These are phyloP conservation scores for Tetradesmus lagerheimii DNA, from an alignment of 139 green algal species.

Conservation along the genomic window DNA sequence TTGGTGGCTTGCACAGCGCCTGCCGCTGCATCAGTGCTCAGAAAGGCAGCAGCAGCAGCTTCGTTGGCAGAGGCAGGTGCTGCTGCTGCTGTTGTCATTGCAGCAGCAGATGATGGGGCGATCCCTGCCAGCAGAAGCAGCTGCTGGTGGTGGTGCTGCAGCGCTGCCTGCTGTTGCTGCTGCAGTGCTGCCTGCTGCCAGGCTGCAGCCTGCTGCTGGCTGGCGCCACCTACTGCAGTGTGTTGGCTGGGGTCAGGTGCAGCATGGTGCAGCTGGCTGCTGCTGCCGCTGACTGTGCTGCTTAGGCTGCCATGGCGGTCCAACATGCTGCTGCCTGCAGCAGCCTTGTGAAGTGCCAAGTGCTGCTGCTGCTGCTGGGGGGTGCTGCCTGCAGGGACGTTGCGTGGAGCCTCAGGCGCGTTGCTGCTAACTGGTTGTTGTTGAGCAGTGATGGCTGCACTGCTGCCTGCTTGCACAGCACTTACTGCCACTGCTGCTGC, in stretches of 20 bases:
- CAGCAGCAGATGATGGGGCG: neutral
- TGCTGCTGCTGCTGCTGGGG: conserved; percentile 18
- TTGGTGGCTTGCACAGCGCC: neutral
- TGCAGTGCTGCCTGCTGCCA: neutral
- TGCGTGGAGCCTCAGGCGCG: no score
- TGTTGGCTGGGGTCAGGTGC: neutral
- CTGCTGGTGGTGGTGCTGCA: neutral
- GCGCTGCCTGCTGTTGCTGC: neutral
- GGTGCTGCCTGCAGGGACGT: neutral
- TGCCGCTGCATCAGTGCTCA: neutral
- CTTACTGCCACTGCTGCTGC: neutral
- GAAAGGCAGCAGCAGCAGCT: neutral
- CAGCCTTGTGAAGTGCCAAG: neutral
- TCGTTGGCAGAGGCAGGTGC: neutral
- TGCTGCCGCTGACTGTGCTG: neutral
- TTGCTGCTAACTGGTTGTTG: neutral
- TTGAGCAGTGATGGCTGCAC: neutral
- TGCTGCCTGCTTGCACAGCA: neutral
- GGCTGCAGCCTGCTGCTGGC: neutral
- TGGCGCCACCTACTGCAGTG: neutral
- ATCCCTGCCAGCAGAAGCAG: neutral
- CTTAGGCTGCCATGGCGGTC: neutral
- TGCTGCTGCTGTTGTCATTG: neutral
- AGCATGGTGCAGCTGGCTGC: neutral
- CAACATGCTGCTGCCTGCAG: neutral